Conservation (phyloP, 163 green algal species). For the Volvox carteri region DNA sequence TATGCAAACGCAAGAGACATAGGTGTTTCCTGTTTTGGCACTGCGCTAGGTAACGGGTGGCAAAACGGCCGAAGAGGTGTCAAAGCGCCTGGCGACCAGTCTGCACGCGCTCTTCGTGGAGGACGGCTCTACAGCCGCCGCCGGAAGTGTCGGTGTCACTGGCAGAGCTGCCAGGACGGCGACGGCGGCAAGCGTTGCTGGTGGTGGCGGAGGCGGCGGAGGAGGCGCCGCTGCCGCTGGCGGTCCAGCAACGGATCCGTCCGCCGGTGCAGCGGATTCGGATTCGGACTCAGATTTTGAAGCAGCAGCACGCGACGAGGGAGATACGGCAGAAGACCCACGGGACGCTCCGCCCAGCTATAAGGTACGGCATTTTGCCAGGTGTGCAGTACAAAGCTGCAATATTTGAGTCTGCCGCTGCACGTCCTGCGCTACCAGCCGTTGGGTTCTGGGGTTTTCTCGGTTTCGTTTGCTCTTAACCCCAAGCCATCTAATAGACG, state of each 20-base stretch:
- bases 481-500: no score
- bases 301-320: background rate
- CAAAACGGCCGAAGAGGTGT: conserved; percentile 47
- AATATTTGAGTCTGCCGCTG: no score
- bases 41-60: conserved; percentile 48
- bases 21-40: no score
- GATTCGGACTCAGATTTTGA: conserved; percentile 55
- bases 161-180: background rate
- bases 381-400: background rate
- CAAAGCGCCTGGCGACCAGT: background rate
- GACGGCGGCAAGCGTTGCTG: background rate
- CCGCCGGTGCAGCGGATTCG: background rate
- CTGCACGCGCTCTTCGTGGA: conserved; percentile 36
- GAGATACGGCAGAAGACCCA: conserved; percentile 31
- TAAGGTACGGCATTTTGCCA: conserved; percentile 51
- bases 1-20: no score
- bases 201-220: background rate
- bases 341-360: conserved; percentile 63
- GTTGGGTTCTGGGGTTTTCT: no score
- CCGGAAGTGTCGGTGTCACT: background rate
- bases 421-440: no score
- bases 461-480: no score
- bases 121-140: background rate
- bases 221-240: no score
- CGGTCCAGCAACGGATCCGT: background rate